Conservation (phyloP, 257 asterid species). For the Jasminum sambac region DNA sequence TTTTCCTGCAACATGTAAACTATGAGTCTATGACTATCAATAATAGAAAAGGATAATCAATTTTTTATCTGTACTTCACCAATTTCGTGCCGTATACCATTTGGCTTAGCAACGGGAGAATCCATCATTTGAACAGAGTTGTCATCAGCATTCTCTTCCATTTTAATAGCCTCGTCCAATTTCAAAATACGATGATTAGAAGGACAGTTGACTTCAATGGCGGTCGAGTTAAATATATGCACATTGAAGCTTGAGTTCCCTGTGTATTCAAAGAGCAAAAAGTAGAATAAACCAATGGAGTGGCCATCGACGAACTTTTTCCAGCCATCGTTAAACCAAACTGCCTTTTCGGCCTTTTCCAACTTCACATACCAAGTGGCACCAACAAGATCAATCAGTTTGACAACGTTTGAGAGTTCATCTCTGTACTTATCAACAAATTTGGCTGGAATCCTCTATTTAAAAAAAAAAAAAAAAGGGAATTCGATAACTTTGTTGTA, state of each 20-base stretch:
- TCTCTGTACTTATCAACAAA: not conserved
- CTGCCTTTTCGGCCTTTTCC: not conserved
- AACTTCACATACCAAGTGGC: not conserved
- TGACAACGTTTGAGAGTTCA: not conserved
- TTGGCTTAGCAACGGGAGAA: not conserved
- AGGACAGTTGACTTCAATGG: not conserved
- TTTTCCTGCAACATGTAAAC: not conserved
- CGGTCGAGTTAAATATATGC: not conserved
- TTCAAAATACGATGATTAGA: not conserved
- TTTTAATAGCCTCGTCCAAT: slow-evolving; percentile 3
- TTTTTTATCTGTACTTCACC: not conserved
- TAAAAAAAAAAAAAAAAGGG: too few species aligned
- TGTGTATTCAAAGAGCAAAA: not conserved
- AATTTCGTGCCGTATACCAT: too few species aligned
- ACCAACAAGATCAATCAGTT: not conserved
- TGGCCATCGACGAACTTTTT: not conserved
- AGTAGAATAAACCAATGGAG: not conserved
- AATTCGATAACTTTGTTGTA: not conserved
- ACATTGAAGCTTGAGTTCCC: not conserved
- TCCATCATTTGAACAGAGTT: slow-evolving; percentile 5
- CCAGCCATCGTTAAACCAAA: not conserved
- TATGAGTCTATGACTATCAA: not conserved
- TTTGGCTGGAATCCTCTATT: not conserved
- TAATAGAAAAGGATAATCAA: not conserved
- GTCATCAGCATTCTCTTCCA: slow-evolving; percentile 11